These are phyloP conservation scores for Linnemannia elongata DNA, from an alignment of 192 early-diverging fungal species.

Conservation along the genomic window DNA sequence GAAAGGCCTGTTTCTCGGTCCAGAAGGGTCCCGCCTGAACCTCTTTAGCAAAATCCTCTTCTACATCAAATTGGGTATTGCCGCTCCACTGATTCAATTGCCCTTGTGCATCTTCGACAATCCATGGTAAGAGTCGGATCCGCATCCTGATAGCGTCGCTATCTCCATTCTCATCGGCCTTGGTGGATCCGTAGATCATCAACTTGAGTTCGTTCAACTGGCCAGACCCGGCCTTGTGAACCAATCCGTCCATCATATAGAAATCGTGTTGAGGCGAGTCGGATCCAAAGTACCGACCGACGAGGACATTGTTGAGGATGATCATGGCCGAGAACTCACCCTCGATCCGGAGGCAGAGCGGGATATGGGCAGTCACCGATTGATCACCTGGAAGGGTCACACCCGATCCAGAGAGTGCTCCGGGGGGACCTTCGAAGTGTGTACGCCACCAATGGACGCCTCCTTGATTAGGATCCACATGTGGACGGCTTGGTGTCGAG, in stretches of 20 bases:
- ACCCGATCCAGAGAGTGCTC: conserved; percentile 31
- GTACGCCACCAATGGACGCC: conserved; percentile 60
- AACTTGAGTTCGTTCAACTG: conserved; percentile 59
- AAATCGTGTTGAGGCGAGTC: conserved; percentile 79
- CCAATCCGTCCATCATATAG: conserved; percentile 70
- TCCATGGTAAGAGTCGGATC: conserved; percentile 35
- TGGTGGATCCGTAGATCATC: conserved; percentile 57
- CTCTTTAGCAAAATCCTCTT: background rate
- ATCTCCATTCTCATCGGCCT: background rate
- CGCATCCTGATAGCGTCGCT: background rate
- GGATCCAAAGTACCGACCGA: conserved; percentile 80
- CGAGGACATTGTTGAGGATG: conserved; percentile 75
- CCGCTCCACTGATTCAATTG: conserved; percentile 43
- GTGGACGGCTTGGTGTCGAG: background rate
- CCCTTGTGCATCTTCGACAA: conserved; percentile 47
- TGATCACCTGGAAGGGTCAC: background rate
- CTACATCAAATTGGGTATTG: conserved; percentile 24
- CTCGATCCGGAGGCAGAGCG: conserved; percentile 73
- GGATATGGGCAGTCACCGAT: conserved; percentile 50
- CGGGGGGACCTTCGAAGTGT: conserved; percentile 39
- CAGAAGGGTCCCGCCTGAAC: conserved; percentile 28
- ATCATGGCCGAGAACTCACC: conserved; percentile 80
- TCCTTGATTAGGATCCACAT: conserved; percentile 21
- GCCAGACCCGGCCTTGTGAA: conserved; percentile 40
- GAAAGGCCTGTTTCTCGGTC: conserved; percentile 30